Base-by-base conservation (phyloP, 116 monocot genomes). In the Phalaenopsis hybrid region DNA sequence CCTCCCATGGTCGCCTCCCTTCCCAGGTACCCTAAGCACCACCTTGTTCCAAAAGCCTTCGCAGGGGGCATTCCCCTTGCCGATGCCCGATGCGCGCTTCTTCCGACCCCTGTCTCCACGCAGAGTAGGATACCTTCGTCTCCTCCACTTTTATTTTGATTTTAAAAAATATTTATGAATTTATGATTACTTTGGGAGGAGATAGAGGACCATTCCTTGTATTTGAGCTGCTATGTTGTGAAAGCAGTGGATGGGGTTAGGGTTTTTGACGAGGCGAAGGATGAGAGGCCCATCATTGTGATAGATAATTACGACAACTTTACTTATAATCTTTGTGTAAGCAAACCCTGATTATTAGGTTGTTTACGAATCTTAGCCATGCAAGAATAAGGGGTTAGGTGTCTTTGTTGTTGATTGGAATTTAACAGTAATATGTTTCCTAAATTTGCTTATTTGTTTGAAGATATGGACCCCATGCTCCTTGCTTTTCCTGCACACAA, bases 301-400 rank as follows among this genome's bases (percentile, higher is more conserved):
- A 88, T 94, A 9, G 96, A 96, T 85, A 96, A 96, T 75, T 96
- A 96, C 68, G 96, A 94, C 74, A 96, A 92, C 81, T 96, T 96
- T 81, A 96, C 96, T 23, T 96, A 94, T 50, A 96, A 96, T 91
- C 86, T 94, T 12, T 96, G 96, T 82, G 94, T 96, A 84, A 57
- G 57, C 13, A 51, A 11, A 51, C 51, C 51, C 2, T 11, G 51
- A 51, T 9, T 11, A 12, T 51, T 51, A 51, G 6, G 51, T 9
- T 51, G 51, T 11, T 51, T 45, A 45, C 5, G 45, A 45, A 4
- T 45, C 45, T 6, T 45, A 4, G 45, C 45, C 45, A 45, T 6
- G 6, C 45, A 45, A 0, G 45, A 45, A 45, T 6, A 45, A 45
- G 11, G 8, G 11, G 11, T 51, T 51, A 51, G 2, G 51, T 9